Percentiles rank a stretch among this genome's conserved stretches.
These are phyloP conservation scores for Sclerotiophoma versabilis DNA, from an alignment of 2,329 filamentous ascomycete species.

Conservation along the genomic window DNA sequence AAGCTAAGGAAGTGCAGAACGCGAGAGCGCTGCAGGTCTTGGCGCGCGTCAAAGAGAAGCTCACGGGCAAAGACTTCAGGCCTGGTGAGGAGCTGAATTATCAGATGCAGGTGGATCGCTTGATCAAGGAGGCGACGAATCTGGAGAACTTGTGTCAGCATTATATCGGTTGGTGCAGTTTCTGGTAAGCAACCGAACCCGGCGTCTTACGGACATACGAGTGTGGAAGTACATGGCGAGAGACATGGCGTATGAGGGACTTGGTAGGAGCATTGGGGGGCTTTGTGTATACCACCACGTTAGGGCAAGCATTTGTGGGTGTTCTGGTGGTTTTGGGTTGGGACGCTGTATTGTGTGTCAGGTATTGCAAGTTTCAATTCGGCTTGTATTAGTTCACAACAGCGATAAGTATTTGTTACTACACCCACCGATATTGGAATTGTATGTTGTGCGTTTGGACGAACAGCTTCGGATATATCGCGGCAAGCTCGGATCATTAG, in stretches of 20 bases:
- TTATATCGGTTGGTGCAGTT: constrained; percentile 99
- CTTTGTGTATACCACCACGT: constrained; percentile 11
- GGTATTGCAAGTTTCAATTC: not conserved
- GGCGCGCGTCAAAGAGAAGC: constrained; percentile 89
- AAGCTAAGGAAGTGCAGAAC: constrained; percentile 81
- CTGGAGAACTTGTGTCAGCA: constrained; percentile 98
- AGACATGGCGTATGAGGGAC: not conserved
- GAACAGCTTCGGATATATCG: constrained; percentile 4
- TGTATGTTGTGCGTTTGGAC: too few relatives aligned
- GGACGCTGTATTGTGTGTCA: not conserved
- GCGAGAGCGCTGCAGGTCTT: constrained; percentile 91
- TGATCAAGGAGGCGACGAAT: constrained; percentile 94
- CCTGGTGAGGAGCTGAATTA: constrained; percentile 78
- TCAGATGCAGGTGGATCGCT: constrained; percentile 87
- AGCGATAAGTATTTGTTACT: not conserved
- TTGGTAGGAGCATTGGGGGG: not conserved
- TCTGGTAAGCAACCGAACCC: constrained; percentile 72
- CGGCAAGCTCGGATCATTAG: constrained; percentile 14
- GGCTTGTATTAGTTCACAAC: not conserved
- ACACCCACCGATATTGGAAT: not conserved
- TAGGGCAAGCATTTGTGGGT: constrained; percentile 14
- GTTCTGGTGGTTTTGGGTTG: not conserved
- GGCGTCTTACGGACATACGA: not conserved
- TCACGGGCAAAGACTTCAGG: constrained; percentile 93
- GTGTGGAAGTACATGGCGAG: not conserved